Base-by-base conservation (phyloP, 371 early-diverging fungal species). In the Fennellomyces sp. region DNA sequence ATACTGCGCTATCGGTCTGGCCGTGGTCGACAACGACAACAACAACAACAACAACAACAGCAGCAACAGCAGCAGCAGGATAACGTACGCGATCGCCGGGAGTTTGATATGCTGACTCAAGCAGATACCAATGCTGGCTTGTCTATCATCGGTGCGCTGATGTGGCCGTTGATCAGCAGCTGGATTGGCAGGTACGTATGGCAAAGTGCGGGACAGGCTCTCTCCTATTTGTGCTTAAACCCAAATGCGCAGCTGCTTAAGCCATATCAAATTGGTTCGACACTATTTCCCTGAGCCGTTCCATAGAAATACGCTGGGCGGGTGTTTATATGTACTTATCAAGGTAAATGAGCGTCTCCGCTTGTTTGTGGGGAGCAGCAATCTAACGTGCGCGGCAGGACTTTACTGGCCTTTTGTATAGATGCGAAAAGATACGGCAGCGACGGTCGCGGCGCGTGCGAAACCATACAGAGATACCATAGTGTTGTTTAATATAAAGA, bases 251-350 rank as follows among this genome's bases (percentile, higher is more conserved):
- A 86, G 84, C 27, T 66, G 81, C 31, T 58, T 85, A 12, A 70
- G 70, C 30, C 70, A 76, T 33, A 68, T 81, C 42, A 63, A 78
- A 29, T 76, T 73, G 57, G 61, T 86, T 7, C 59, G 74, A 56
- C 69, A 73, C 8, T 61, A 78, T 23, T 75, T 88, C 54, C 85
- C 84, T 0, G 81, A 83, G 17, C 76, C 81, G 28, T 84, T 86
- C 56, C 83, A 85, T 47, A 71, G 88, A 26, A 85, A 80, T 59
- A 52, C 84, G 5, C 49, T 85, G 2, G 85, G 88, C 36, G 88
- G 86, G 0, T 86, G 86, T 58, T 38, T 88, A 8, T 86, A 86
- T 70, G 75, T 88, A 1, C 70, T 88, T 0, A 64, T 70, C 23
- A 88, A 86, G 70, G 84, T 73, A 65, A 15, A 41, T 41, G 19